Evolutionary conservation across 169 alveolate genomes (phyloP).

Genomic region (Eimeria mitis): DNA sequence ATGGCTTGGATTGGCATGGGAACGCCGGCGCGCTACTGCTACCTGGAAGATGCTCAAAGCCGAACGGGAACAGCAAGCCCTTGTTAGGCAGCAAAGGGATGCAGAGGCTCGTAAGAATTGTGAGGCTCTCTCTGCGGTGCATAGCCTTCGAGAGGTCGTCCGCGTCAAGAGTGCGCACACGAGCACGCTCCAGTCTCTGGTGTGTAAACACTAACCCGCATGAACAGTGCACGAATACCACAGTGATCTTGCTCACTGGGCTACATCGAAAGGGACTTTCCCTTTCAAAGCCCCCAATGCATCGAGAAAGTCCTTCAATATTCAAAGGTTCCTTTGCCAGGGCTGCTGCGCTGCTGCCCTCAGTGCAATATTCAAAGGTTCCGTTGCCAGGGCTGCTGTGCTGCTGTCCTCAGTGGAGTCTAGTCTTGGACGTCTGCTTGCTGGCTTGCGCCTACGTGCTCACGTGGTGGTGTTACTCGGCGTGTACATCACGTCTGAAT

Average conservation of each 20-base stretch:
- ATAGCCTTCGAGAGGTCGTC: conserved; percentile 72
- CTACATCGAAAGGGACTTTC: background rate
- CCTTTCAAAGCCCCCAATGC: background rate
- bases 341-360: background rate
- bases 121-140: conserved; percentile 70
- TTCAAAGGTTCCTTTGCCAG: background rate
- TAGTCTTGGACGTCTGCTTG: background rate
- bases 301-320: background rate
- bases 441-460: conserved; percentile 23
- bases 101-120: conserved; percentile 69
- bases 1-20: conserved; percentile 76
- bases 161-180: conserved; percentile 73
- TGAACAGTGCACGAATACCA: background rate
- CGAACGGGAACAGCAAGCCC: conserved; percentile 70
- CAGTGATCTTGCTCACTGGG: conserved; percentile 1
- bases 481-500: conserved; percentile 48
- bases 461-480: conserved; percentile 66
- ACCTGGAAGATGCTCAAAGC: conserved; percentile 71
- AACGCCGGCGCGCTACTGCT: conserved; percentile 74
- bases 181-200: conserved; percentile 70
- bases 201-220: background rate
- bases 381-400: background rate
- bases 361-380: conserved; percentile 42
- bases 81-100: conserved; percentile 46
- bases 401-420: conserved; percentile 43